These are phyloP conservation scores for Linanthus parryae DNA, from an alignment of 148 eudicot genomes.

Conservation along the genomic window DNA sequence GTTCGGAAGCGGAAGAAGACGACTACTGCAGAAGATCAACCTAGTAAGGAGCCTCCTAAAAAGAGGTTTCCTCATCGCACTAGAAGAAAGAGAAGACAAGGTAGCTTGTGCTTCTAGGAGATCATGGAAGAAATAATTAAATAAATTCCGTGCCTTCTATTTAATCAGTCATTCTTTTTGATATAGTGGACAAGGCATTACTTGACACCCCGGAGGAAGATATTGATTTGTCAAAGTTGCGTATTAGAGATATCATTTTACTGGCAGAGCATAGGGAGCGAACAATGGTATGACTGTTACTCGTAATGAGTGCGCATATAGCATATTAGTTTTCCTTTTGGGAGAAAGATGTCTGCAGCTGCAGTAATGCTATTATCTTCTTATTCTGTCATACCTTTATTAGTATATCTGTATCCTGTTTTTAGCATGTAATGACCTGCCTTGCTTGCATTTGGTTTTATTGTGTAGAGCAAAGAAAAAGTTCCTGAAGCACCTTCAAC, in stretches of 20 bases:
- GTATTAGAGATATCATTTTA: constrained; percentile 57
- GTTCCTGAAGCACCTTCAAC: constrained; percentile 19
- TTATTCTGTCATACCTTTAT: constrained; percentile 2
- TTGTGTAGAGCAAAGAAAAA: constrained; percentile 51
- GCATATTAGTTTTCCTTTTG: too few relatives aligned
- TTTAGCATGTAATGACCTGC: background rate
- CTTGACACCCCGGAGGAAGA: constrained; percentile 78
- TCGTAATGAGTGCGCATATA: too few relatives aligned
- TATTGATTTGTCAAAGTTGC: constrained; percentile 43
- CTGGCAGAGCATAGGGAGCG: constrained; percentile 65
- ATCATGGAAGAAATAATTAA: background rate
- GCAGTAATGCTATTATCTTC: too few relatives aligned
- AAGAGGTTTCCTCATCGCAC: constrained; percentile 78
- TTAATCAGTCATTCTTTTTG: constrained; percentile 6
- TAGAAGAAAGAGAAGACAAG: constrained; percentile 51
- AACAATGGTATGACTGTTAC: constrained; percentile 28
- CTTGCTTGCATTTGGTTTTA: constrained; percentile 1
- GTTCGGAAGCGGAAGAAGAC: constrained; percentile 49
- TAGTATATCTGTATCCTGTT: background rate
- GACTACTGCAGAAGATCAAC: constrained; percentile 26
- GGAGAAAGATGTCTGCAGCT: too few relatives aligned
- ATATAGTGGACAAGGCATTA: constrained; percentile 56
- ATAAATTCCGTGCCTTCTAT: background rate
- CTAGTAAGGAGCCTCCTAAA: constrained; percentile 34
- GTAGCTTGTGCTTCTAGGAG: constrained; percentile 22